These are phyloP conservation scores for Teunomyces pallodes DNA, from an alignment of 805 yeast species.

Conservation along the genomic window DNA sequence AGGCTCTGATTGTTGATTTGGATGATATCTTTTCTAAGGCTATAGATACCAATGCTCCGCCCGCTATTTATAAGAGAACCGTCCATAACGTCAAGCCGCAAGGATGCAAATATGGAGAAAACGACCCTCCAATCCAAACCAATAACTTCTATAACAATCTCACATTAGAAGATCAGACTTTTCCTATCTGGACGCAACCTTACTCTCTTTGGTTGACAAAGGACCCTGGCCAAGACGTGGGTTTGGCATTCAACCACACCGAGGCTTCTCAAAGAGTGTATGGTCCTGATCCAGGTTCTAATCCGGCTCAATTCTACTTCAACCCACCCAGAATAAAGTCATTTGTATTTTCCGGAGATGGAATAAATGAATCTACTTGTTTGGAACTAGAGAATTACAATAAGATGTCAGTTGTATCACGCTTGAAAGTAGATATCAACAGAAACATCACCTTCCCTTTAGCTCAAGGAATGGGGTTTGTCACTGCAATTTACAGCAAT, in stretches of 20 bases:
- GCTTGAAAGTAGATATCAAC: constrained; percentile 11
- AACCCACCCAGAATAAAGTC: constrained; percentile 68
- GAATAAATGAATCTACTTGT: constrained; percentile 10
- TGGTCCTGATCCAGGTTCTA: constrained; percentile 58
- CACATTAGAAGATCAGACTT: constrained; percentile 60
- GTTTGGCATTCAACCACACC: constrained; percentile 69
- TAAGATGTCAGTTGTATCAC: constrained; percentile 32
- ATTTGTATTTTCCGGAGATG: constrained; percentile 41
- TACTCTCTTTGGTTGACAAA: constrained; percentile 69
- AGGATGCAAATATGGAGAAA: constrained; percentile 23
- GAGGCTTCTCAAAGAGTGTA: constrained; percentile 57
- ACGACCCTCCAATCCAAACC: constrained; percentile 56
- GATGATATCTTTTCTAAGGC: constrained; percentile 40
- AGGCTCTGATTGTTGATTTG: too few relatives aligned
- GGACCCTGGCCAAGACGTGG: constrained; percentile 45
- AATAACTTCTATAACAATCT: constrained; percentile 79
- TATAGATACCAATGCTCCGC: constrained; percentile 45
- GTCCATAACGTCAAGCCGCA: constrained; percentile 35
- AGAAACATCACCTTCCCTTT: constrained; percentile 44
- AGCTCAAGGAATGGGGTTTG: constrained; percentile 81
- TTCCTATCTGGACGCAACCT: constrained; percentile 81
- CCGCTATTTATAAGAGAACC: constrained; percentile 34
- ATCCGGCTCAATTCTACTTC: constrained; percentile 60
- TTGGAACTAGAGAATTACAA: constrained; percentile 24
- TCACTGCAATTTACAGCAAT: constrained; percentile 51